Conservation (phyloP, 495 filamentous ascomycete species). For the Penicillium silybi region DNA sequence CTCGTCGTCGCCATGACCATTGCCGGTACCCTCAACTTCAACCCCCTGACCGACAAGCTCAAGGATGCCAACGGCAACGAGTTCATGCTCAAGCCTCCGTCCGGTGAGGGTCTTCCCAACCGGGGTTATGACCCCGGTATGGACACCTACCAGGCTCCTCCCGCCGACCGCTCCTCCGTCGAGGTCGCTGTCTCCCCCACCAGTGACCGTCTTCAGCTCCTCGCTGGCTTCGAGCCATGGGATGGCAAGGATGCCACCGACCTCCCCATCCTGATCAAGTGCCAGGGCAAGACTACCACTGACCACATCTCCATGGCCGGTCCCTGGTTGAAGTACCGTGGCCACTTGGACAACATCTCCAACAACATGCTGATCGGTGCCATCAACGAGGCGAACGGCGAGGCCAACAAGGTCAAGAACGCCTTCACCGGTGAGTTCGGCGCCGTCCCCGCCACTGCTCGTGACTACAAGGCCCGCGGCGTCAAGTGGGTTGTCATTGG, state of each 20-base stretch:
- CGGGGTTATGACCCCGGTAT: slow-evolving; percentile 88
- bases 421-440: slow-evolving; percentile 74
- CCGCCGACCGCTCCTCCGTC: slow-evolving; percentile 67
- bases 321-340: slow-evolving; percentile 99
- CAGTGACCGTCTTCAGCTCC: slow-evolving; percentile 91
- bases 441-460: slow-evolving; percentile 88
- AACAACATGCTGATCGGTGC: slow-evolving; percentile 99
- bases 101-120: slow-evolving; percentile 75
- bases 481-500: slow-evolving; percentile 97
- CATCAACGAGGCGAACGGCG: slow-evolving; percentile 89
- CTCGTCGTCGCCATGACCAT: slow-evolving; percentile 89
- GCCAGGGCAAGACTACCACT: slow-evolving; percentile 96
- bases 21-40: slow-evolving; percentile 91
- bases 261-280: slow-evolving; percentile 96
- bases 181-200: slow-evolving; percentile 79
- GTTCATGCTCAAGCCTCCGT: slow-evolving; percentile 77
- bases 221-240: slow-evolving; percentile 83
- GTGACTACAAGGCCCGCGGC: slow-evolving; percentile 97
- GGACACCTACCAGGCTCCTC: slow-evolving; percentile 97
- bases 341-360: slow-evolving; percentile 99
- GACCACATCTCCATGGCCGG: slow-evolving; percentile 99
- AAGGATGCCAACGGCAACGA: slow-evolving; percentile 98
- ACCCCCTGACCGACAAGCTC: slow-evolving; percentile 88
- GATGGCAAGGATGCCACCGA: slow-evolving; percentile 88
- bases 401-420: slow-evolving; percentile 99